These are phyloP conservation scores for Ustilago curta DNA, from an alignment of 1,284 basidiomycete species.

Conservation along the genomic window DNA sequence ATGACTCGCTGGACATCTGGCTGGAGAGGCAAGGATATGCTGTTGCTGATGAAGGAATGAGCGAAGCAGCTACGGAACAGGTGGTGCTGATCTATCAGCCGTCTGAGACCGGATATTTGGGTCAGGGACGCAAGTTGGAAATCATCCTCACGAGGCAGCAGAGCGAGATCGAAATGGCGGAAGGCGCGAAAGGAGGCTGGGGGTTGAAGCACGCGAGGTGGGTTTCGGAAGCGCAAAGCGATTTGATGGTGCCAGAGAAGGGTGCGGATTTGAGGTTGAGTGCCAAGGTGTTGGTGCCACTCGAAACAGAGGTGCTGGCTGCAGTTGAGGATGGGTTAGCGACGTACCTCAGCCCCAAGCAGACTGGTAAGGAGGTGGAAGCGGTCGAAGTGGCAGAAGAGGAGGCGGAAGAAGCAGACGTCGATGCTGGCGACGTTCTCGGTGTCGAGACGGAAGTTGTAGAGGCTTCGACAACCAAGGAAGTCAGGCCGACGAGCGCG, in stretches of 20 bases:
- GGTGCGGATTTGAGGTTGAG: conserved; percentile 31
- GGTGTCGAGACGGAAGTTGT: conserved; percentile 19
- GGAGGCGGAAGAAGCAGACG: conserved; percentile 1
- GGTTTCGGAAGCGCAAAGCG: conserved; percentile 23
- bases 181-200: conserved; percentile 15
- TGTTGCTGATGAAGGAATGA: not conserved
- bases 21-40: conserved; percentile 33
- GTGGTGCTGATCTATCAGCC: conserved; percentile 29
- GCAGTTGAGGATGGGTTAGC: conserved; percentile 17
- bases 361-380: not conserved
- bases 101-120: conserved; percentile 4
- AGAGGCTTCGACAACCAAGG: not conserved
- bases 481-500: not conserved
- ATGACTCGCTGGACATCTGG: conserved; percentile 33
- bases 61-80: conserved; percentile 4
- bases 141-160: conserved; percentile 11
- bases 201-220: conserved; percentile 14
- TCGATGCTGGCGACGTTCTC: not conserved
- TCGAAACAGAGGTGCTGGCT: conserved; percentile 8
- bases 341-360: conserved; percentile 1
- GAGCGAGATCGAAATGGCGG: conserved; percentile 7
- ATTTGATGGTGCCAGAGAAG: conserved; percentile 36
- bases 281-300: not conserved
- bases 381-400: not conserved
- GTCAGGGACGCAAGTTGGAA: conserved; percentile 19